Percentiles rank a stretch among this genome's conserved stretches.
Evolutionary conservation across 2,329 filamentous ascomycete species (phyloP).

Genomic region (Atkinsonella texensis): DNA sequence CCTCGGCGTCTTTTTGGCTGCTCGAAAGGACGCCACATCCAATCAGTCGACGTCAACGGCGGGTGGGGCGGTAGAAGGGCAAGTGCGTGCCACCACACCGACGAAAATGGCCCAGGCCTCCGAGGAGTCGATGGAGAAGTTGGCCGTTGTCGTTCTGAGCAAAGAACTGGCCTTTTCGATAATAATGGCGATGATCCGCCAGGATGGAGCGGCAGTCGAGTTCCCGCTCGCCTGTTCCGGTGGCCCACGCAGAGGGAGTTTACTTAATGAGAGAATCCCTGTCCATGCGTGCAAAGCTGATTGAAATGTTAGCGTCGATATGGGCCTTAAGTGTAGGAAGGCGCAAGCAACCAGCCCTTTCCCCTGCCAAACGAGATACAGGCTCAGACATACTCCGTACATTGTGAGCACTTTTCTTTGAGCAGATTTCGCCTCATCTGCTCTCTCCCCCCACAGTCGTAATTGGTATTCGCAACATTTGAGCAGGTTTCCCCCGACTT

Average conservation of each 20-base stretch:
- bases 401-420: neutral
- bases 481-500: neutral
- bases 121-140: neutral
- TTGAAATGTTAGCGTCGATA: no score
- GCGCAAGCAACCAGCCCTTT: neutral
- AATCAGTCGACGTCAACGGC: constrained; percentile 2
- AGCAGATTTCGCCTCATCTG: neutral
- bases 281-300: no score
- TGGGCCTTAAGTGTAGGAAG: neutral
- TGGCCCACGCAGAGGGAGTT: no score
- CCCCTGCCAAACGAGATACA: neutral
- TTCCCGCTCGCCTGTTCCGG: no score
- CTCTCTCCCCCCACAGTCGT: neutral
- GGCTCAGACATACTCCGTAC: neutral
- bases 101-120: no score
- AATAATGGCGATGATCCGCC: no score
- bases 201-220: no score
- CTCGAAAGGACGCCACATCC: neutral
- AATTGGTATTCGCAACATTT: neutral
- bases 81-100: no score
- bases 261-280: no score
- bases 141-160: neutral
- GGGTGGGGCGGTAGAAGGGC: no score
- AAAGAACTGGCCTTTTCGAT: no score
- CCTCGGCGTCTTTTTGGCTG: no score